Conservation (phyloP, 805 yeast species). For the Cyberlindnera veronae region DNA sequence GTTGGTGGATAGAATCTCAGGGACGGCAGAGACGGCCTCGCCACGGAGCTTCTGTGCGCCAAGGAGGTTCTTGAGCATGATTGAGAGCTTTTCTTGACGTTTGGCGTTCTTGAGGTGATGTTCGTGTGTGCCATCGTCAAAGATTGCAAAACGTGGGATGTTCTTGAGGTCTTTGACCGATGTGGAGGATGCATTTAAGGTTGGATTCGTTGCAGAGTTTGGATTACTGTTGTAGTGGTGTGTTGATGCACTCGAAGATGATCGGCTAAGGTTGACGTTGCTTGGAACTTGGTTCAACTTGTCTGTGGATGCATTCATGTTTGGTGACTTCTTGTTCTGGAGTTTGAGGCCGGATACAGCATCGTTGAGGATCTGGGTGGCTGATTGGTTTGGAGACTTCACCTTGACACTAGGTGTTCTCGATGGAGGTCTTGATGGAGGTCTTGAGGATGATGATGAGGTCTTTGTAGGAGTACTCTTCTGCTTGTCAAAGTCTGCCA, state of each 20-base stretch:
- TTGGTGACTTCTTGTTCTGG: slow-evolving; percentile 12
- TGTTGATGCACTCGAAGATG: slow-evolving; percentile 23
- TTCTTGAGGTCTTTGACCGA: slow-evolving; percentile 11
- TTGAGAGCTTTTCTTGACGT: slow-evolving; percentile 71
- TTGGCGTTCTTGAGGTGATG: slow-evolving; percentile 75
- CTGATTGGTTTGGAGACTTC: slow-evolving; percentile 7
- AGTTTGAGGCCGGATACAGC: slow-evolving; percentile 11
- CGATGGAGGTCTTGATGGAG: slow-evolving; percentile 19
- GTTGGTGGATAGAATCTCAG: slow-evolving; percentile 50
- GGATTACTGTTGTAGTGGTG: slow-evolving; percentile 3
- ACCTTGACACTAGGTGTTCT: slow-evolving; percentile 15
- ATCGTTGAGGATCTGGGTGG: slow-evolving; percentile 3
- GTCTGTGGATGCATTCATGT: slow-evolving; percentile 5
- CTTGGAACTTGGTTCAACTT: slow-evolving; percentile 9
- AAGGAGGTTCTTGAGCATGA: slow-evolving; percentile 72
- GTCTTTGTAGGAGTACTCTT: slow-evolving; percentile 8
- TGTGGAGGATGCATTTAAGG: slow-evolving; percentile 1
- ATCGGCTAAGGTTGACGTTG: slow-evolving; percentile 20
- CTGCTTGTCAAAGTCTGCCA: slow-evolving; percentile 8
- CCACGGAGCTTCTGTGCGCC: slow-evolving; percentile 69
- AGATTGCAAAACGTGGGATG: slow-evolving; percentile 43
- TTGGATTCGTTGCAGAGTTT: not conserved
- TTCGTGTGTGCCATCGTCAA: slow-evolving; percentile 72
- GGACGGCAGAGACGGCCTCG: slow-evolving; percentile 72
- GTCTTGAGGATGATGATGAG: slow-evolving; percentile 15